Evolutionary conservation across 345 rosid genomes (phyloP).

Genomic region (Erysimum cheiranthoides): DNA sequence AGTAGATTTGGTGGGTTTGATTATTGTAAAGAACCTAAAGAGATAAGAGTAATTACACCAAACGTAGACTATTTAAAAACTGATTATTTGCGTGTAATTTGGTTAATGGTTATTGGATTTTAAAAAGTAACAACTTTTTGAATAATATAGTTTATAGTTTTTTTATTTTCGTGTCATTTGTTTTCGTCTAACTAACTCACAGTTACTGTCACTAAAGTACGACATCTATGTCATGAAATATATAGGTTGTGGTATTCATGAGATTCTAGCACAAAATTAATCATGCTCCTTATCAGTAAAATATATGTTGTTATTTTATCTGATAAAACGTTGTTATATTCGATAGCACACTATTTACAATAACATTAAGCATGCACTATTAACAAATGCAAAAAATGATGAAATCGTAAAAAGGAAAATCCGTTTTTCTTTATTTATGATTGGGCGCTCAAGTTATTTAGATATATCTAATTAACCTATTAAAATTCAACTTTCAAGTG

Average conservation of each 20-base stretch:
- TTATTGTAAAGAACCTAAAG: slow-evolving; percentile 2
- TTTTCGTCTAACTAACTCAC: background rate
- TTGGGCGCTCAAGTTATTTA: too few species aligned
- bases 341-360: too few species aligned
- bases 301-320: background rate
- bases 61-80: slow-evolving; percentile 5
- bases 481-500: too few species aligned
- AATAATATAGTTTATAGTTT: background rate
- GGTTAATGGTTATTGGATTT: background rate
- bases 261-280: background rate
- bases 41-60: slow-evolving; percentile 30
- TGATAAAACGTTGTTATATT: too few species aligned
- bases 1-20: slow-evolving; percentile 45
- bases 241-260: background rate
- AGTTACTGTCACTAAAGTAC: background rate
- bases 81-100: slow-evolving; percentile 8
- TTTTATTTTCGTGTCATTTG: background rate
- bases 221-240: background rate
- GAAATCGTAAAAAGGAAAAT: too few species aligned
- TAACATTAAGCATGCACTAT: too few species aligned
- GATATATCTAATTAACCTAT: too few species aligned
- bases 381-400: too few species aligned
- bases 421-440: too few species aligned
- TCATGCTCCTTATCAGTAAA: background rate
- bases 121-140: background rate